phyloP scores from a whole-genome alignment of 768 basidiomycete species.

The Agaricus subrufescens region DNA sequence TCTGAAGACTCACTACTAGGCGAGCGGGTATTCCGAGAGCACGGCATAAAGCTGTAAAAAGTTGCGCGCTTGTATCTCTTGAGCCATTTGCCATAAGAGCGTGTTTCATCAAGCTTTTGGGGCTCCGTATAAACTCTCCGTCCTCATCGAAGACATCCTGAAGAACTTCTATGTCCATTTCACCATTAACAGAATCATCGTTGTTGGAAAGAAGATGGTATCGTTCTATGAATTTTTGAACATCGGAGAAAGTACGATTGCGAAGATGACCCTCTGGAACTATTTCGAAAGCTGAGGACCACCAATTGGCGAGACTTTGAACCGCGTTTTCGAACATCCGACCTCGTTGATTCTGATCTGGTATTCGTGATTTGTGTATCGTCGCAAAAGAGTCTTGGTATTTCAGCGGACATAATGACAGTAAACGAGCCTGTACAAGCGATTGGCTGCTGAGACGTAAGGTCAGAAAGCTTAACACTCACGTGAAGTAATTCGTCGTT shows the following conservation, averaged over 20 bases:
- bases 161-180: conserved; percentile 37
- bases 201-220: conserved; percentile 24
- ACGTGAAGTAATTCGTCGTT: conserved; percentile 85
- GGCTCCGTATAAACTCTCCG: conserved; percentile 65
- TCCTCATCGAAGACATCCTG: conserved; percentile 47
- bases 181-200: conserved; percentile 20
- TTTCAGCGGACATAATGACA: conserved; percentile 79
- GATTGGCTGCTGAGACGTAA: not conserved
- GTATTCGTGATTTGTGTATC: conserved; percentile 77
- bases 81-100: conserved; percentile 75
- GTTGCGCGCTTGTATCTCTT: conserved; percentile 81
- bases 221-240: conserved; percentile 41
- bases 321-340: conserved; percentile 85
- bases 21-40: conserved; percentile 83
- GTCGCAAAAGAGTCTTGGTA: conserved; percentile 77
- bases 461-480: conserved; percentile 20
- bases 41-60: conserved; percentile 88
- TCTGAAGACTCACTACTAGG: conserved; percentile 86
- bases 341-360: conserved; percentile 77
- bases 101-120: conserved; percentile 93
- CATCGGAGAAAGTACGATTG: conserved; percentile 73
- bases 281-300: conserved; percentile 72
- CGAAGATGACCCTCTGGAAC: conserved; percentile 62
- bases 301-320: conserved; percentile 76
- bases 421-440: conserved; percentile 71